Percentiles rank a stretch among this genome's conserved stretches.
These are phyloP conservation scores for Scheffersomyces illinoinensis DNA, from an alignment of 1,139 yeast genomes.

Conservation along the genomic window DNA sequence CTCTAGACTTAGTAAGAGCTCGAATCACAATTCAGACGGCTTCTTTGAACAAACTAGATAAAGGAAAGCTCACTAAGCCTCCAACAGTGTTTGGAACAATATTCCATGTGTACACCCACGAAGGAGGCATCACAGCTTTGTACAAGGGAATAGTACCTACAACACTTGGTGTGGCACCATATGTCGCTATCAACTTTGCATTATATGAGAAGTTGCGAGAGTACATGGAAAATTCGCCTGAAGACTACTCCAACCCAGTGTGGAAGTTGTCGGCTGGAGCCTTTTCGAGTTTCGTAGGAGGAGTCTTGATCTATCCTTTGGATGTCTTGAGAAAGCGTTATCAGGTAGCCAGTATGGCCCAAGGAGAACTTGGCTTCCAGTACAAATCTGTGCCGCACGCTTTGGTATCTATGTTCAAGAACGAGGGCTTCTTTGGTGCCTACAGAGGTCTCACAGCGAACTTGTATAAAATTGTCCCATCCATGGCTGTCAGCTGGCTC, in stretches of 20 bases:
- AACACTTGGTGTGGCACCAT: constrained; percentile 91
- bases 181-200: constrained; percentile 90
- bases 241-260: constrained; percentile 43
- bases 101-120: constrained; percentile 59
- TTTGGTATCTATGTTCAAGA: constrained; percentile 58
- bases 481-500: constrained; percentile 95
- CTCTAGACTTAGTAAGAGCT: constrained; percentile 88
- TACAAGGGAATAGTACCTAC: constrained; percentile 90
- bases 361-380: constrained; percentile 77
- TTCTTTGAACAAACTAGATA: constrained; percentile 52
- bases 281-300: constrained; percentile 66
- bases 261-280: constrained; percentile 82
- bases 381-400: constrained; percentile 77
- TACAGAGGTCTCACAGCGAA: constrained; percentile 90
- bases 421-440: constrained; percentile 80
- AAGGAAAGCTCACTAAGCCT: constrained; percentile 48
- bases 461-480: constrained; percentile 85
- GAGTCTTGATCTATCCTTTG: constrained; percentile 84
- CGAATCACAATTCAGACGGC: constrained; percentile 90
- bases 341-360: constrained; percentile 84
- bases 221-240: constrained; percentile 36
- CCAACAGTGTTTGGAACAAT: constrained; percentile 71
- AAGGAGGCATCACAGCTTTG: constrained; percentile 79
- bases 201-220: constrained; percentile 82
- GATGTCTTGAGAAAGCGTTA: constrained; percentile 86